phyloP scores from a whole-genome alignment of 108 stramenopile genomes.

The Skeletonema menzelii region DNA sequence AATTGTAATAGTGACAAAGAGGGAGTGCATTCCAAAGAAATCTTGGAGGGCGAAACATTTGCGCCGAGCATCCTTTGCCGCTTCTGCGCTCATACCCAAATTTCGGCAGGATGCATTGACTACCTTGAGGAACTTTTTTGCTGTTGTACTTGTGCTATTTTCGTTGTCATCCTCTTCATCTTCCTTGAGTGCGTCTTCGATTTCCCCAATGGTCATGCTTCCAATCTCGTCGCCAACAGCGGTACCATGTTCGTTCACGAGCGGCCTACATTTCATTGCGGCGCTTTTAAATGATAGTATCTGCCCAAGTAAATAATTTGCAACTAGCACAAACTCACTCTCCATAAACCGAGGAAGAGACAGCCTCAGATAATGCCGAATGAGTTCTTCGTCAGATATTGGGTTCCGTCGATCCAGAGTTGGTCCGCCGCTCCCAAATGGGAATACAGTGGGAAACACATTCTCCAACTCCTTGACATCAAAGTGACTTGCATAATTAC shows the following conservation, averaged over 20 bases:
- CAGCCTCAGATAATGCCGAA: neutral
- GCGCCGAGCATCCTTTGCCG: constrained; percentile 15
- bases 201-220: neutral
- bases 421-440: neutral
- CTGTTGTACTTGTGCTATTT: too few relatives aligned
- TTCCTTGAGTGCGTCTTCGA: too few relatives aligned
- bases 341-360: neutral
- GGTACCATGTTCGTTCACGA: neutral
- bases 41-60: constrained; percentile 17
- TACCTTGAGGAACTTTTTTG: neutral
- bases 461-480: neutral
- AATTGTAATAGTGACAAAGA: constrained; percentile 14
- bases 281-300: neutral
- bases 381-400: neutral
- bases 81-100: constrained; percentile 17
- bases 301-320: neutral
- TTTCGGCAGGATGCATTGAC: constrained; percentile 16
- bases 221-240: neutral
- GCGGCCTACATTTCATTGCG: neutral
- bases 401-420: neutral
- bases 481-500: neutral
- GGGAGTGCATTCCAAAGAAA: constrained; percentile 23
- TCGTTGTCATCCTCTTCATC: too few relatives aligned
- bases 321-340: neutral
- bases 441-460: neutral